Percentiles rank a stretch among this genome's conserved stretches.
phyloP scores from a whole-genome alignment of 805 yeast species.

The Lipomyces kockii region DNA sequence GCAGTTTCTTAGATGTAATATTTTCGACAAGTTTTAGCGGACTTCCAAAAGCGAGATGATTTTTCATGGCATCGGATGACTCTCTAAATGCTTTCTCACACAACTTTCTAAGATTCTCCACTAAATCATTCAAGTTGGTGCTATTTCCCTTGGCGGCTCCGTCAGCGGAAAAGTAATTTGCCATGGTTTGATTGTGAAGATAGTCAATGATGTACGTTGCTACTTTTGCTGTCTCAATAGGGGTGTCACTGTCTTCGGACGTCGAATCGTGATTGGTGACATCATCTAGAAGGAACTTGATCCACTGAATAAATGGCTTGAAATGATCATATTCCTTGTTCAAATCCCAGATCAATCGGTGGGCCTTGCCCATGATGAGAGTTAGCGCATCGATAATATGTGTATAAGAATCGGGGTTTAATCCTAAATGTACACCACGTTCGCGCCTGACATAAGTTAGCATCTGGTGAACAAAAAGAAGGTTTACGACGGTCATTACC shows the following conservation, averaged over 20 bases:
- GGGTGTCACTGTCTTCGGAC: conserved; percentile 11
- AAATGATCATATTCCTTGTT: conserved; percentile 29
- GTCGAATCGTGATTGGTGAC: conserved; percentile 8
- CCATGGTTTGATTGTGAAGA: conserved; percentile 12
- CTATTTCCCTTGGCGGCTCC: background rate
- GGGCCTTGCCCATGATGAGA: conserved; percentile 14
- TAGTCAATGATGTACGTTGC: conserved; percentile 24
- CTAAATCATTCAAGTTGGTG: conserved; percentile 9
- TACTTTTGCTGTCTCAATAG: conserved; percentile 27
- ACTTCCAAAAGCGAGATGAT: conserved; percentile 28
- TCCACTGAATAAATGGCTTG: conserved; percentile 33
- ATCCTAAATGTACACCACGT: conserved; percentile 37
- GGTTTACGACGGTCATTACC: conserved; percentile 22
- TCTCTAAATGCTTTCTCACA: conserved; percentile 23
- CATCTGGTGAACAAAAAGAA: background rate
- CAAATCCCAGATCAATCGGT: conserved; percentile 27
- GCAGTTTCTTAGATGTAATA: background rate
- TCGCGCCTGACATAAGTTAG: conserved; percentile 28
- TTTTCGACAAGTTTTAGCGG: conserved; percentile 13
- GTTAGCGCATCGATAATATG: conserved; percentile 21
- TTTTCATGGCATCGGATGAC: conserved; percentile 31
- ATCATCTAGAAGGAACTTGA: conserved; percentile 25
- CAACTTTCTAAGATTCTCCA: background rate
- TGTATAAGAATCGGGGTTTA: conserved; percentile 25
- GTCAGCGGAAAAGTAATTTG: conserved; percentile 9